These are phyloP conservation scores for Melampsora americana DNA, from an alignment of 1,284 basidiomycete species.

Conservation along the genomic window DNA sequence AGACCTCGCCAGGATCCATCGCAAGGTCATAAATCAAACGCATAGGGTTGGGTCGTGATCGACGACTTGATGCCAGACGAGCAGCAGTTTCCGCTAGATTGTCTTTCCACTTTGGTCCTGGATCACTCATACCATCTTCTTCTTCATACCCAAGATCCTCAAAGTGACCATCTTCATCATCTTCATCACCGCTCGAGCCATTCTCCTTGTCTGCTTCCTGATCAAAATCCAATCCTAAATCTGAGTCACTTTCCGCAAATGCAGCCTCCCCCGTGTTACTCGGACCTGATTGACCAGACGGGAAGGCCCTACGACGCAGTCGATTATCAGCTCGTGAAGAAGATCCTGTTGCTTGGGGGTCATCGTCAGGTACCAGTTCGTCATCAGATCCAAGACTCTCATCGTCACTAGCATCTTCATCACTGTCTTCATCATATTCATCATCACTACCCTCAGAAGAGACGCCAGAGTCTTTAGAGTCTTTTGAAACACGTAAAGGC, in stretches of 20 bases:
- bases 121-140: conserved; percentile 46
- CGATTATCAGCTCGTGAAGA: conserved; percentile 38
- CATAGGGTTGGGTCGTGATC: conserved; percentile 70
- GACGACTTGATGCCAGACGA: conserved; percentile 48
- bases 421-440: conserved; percentile 47
- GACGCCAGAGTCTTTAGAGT: conserved; percentile 45
- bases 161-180: conserved; percentile 51
- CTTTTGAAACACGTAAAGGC: conserved; percentile 57
- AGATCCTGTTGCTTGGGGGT: conserved; percentile 23
- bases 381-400: conserved; percentile 49
- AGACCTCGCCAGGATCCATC: conserved; percentile 69
- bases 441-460: conserved; percentile 41
- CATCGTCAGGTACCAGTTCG: conserved; percentile 45
- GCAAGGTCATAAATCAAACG: conserved; percentile 76
- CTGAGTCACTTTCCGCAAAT: conserved; percentile 54
- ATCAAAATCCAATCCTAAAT: conserved; percentile 49
- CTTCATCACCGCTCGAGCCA: conserved; percentile 21
- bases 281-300: conserved; percentile 24
- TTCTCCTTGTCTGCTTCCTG: conserved; percentile 22
- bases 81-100: conserved; percentile 65
- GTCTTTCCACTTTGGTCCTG: conserved; percentile 71
- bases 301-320: conserved; percentile 15
- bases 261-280: conserved; percentile 47
- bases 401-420: conserved; percentile 50
- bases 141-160: conserved; percentile 25